phyloP scores from a whole-genome alignment of 2,329 filamentous ascomycete species.

The Hypocrella siamensis region DNA sequence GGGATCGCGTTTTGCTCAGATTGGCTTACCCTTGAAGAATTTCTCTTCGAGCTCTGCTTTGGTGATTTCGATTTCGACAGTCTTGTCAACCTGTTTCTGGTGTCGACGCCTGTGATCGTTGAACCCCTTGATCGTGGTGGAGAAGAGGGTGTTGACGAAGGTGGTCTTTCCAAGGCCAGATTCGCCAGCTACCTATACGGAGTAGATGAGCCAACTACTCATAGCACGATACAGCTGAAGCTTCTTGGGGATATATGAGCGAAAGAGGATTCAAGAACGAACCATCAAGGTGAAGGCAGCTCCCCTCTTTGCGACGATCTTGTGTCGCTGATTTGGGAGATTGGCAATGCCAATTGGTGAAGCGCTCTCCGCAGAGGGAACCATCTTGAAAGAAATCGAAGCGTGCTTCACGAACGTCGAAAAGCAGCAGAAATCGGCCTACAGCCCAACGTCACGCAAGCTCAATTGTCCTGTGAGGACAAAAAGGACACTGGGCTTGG shows the following conservation, averaged over 20 bases:
- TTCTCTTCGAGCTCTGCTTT: slow-evolving; percentile 99
- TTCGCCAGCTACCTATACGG: slow-evolving; percentile 77
- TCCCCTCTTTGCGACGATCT: slow-evolving; percentile 69
- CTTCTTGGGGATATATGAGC: too few relatives aligned
- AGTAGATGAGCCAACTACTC: too few relatives aligned
- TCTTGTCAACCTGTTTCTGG: slow-evolving; percentile 99
- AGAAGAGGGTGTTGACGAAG: slow-evolving; percentile 99
- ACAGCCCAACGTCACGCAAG: too few relatives aligned
- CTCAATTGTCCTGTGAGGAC: too few relatives aligned
- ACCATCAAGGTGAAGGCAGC: slow-evolving; percentile 99
- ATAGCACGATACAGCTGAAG: too few relatives aligned
- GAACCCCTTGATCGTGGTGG: slow-evolving; percentile 99
- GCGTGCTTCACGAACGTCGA: slow-evolving; percentile 1
- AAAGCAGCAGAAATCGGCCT: too few relatives aligned
- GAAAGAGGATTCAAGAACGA: too few relatives aligned
- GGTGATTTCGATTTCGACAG: slow-evolving; percentile 98
- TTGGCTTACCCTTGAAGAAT: slow-evolving; percentile 87
- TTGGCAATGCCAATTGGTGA: slow-evolving; percentile 62
- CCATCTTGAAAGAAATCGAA: slow-evolving; percentile 28
- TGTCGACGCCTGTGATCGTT: slow-evolving; percentile 99
- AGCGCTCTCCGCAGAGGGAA: slow-evolving; percentile 42
- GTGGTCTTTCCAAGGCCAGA: slow-evolving; percentile 98
- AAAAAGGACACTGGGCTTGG: neutral
- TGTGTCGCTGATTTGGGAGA: slow-evolving; percentile 58
- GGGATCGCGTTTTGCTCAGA: slow-evolving; percentile 3